Evolutionary conservation across 2,329 filamentous ascomycete genomes (phyloP).

Genomic region (Colletotrichum abscissum): DNA sequence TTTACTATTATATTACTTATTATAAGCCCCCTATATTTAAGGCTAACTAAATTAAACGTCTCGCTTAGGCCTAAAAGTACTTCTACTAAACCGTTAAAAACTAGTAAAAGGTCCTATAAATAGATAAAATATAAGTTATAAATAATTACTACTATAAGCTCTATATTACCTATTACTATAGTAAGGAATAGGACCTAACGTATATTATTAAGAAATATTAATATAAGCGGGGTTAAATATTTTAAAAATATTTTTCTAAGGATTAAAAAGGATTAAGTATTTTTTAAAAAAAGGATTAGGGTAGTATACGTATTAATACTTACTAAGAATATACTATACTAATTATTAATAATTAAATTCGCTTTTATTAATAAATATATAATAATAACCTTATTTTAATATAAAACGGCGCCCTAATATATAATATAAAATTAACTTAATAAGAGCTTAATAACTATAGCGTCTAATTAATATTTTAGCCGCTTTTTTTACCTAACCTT

Average conservation of each 20-base stretch:
- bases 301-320: background rate
- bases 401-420: background rate
- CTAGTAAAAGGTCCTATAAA: background rate
- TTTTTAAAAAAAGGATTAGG: background rate
- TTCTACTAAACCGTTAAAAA: background rate
- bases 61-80: background rate
- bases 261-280: background rate
- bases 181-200: background rate
- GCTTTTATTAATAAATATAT: background rate
- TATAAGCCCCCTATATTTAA: background rate
- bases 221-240: background rate
- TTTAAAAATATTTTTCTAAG: background rate
- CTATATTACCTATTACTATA: background rate
- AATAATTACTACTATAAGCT: background rate
- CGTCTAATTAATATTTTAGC: background rate
- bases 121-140: background rate
- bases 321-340: background rate
- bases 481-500: background rate
- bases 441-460: background rate
- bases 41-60: background rate
- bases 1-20: too few relatives aligned
- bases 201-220: background rate
- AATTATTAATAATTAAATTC: background rate
- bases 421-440: background rate
- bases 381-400: conserved; percentile 3